A percentile compares a stretch with the other conserved stretches of the same genome.
These are phyloP conservation scores for Alternaria panax DNA, from an alignment of 2,329 filamentous ascomycete genomes.

Conservation along the genomic window DNA sequence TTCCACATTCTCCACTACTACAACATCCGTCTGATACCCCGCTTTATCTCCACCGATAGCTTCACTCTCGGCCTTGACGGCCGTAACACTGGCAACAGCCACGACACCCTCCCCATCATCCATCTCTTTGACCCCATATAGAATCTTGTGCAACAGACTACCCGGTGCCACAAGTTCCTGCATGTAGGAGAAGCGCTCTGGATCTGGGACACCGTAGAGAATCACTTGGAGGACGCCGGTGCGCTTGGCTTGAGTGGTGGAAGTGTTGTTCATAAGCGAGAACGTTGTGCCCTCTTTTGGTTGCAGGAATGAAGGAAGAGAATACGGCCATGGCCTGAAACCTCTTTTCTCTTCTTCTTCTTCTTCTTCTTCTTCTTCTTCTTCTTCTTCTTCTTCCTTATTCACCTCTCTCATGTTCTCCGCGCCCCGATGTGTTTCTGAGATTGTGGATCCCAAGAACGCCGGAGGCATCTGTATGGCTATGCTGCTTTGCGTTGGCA, in stretches of 20 bases:
- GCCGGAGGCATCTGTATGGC: not conserved
- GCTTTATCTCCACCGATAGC: not conserved
- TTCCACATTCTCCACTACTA: not conserved
- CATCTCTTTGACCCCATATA: constrained; percentile 3
- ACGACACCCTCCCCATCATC: not conserved
- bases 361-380: not conserved
- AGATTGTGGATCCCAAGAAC: not conserved
- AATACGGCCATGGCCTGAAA: constrained; percentile 20
- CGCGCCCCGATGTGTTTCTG: not conserved
- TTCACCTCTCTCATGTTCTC: not conserved
- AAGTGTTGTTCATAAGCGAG: not conserved
- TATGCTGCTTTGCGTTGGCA: constrained; percentile 5
- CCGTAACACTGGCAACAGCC: not conserved
- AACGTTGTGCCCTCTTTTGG: constrained; percentile 25
- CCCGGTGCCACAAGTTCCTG: not conserved
- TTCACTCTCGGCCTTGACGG: not conserved
- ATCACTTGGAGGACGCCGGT: constrained; percentile 18
- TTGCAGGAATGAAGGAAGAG: constrained; percentile 13
- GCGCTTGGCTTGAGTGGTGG: not conserved
- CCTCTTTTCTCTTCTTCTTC: not conserved
- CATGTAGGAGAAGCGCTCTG: constrained; percentile 5
- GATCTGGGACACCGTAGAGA: constrained; percentile 24
- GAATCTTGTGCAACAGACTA: not conserved
- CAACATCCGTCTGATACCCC: not conserved
- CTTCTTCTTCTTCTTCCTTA: not conserved